Evolutionary conservation across 257 asterid species (phyloP).

Genomic region (Knoxia roxburghii): DNA sequence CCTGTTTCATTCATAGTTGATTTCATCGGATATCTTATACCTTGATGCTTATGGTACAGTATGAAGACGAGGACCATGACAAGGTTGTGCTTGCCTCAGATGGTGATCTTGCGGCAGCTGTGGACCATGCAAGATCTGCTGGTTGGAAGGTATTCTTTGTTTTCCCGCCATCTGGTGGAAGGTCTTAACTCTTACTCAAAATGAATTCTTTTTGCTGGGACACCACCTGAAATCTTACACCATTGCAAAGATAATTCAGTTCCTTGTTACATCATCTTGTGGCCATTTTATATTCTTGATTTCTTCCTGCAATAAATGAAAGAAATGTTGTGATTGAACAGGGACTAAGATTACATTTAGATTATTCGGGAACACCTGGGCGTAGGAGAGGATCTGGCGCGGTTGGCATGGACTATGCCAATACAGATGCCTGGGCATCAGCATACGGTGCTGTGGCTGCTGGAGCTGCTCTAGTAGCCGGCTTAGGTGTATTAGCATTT

Average conservation of each 20-base stretch:
- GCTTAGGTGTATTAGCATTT: slow-evolving; percentile 64
- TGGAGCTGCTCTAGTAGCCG: slow-evolving; percentile 83
- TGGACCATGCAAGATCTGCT: slow-evolving; percentile 73
- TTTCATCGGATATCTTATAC: slow-evolving; percentile 1
- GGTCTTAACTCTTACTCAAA: neutral
- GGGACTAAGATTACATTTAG: slow-evolving; percentile 83
- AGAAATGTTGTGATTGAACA: slow-evolving; percentile 25
- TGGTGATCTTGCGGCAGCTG: slow-evolving; percentile 82
- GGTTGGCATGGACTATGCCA: slow-evolving; percentile 40
- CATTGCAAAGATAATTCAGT: neutral
- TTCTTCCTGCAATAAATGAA: neutral
- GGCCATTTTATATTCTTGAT: neutral
- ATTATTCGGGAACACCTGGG: slow-evolving; percentile 42
- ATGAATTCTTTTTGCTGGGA: neutral
- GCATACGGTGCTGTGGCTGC: slow-evolving; percentile 80
- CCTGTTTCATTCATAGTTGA: neutral
- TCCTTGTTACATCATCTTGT: neutral
- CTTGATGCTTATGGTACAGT: slow-evolving; percentile 54
- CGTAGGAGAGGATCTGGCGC: slow-evolving; percentile 39
- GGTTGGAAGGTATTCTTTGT: slow-evolving; percentile 82
- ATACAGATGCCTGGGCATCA: slow-evolving; percentile 60
- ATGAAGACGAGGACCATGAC: slow-evolving; percentile 94
- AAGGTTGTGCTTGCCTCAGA: slow-evolving; percentile 84
- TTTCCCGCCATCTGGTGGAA: neutral
- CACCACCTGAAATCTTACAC: neutral